Percentiles rank a stretch among this genome's conserved stretches.
phyloP scores from a whole-genome alignment of 1,284 basidiomycete species.

The Cutaneotrichosporon spelunceum region DNA sequence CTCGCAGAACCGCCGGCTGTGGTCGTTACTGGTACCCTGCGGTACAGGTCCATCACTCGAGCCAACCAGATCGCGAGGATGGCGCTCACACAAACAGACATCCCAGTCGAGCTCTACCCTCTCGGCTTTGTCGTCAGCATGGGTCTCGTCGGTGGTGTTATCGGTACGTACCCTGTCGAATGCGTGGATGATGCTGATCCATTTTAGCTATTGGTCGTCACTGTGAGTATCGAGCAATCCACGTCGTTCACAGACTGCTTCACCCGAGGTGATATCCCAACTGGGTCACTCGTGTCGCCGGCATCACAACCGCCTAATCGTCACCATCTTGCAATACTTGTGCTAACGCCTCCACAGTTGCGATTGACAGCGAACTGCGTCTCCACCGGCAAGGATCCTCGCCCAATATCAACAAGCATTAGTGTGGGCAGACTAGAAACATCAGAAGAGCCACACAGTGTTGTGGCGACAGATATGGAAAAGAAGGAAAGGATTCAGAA shows the following conservation, averaged over 20 bases:
- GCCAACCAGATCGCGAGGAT: not conserved
- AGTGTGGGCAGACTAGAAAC: too few species aligned
- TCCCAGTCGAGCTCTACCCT: constrained; percentile 52
- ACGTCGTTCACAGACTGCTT: not conserved
- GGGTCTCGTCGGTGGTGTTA: constrained; percentile 42
- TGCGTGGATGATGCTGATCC: constrained; percentile 14
- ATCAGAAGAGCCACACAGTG: constrained; percentile 5
- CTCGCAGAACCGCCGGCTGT: not conserved
- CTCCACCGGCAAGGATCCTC: constrained; percentile 18
- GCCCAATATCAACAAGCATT: not conserved
- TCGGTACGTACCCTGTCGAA: constrained; percentile 30
- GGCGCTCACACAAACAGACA: constrained; percentile 31
- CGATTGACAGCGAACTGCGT: constrained; percentile 13
- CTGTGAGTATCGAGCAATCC: constrained; percentile 17
- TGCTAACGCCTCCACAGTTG: not conserved
- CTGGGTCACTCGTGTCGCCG: not conserved
- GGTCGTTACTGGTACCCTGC: not conserved
- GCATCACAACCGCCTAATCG: not conserved
- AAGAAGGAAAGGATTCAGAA: not conserved
- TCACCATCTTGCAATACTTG: not conserved
- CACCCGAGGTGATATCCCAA: not conserved
- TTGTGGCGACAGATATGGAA: not conserved
- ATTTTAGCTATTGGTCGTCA: constrained; percentile 12
- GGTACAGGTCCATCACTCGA: not conserved
- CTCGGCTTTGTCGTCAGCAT: constrained; percentile 48